These are phyloP conservation scores for Hygrophila difformis DNA, from an alignment of 257 asterid species.

Conservation along the genomic window DNA sequence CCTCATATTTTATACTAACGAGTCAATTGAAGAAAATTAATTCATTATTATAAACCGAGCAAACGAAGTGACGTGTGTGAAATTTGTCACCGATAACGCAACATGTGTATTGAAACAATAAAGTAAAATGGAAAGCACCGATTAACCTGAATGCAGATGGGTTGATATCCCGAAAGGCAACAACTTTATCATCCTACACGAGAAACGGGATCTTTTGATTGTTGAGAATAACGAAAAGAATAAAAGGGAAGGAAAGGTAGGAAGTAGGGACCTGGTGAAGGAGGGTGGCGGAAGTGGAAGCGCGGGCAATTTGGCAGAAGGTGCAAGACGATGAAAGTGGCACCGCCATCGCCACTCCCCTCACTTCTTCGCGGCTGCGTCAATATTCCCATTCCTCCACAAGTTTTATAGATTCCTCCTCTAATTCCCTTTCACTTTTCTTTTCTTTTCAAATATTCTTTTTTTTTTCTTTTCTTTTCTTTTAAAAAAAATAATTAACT, in stretches of 20 bases:
- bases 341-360: constrained; percentile 29
- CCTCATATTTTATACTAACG: too few species aligned
- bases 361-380: constrained; percentile 8
- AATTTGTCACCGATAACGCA: too few species aligned
- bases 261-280: constrained; percentile 41
- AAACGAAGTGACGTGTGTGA: too few species aligned
- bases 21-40: too few species aligned
- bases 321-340: constrained; percentile 38
- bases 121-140: neutral
- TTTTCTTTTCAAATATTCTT: too few species aligned
- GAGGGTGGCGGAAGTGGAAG: constrained; percentile 48
- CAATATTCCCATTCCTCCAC: constrained; percentile 11
- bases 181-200: constrained; percentile 56
- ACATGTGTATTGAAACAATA: constrained; percentile 1
- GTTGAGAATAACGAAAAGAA: too few species aligned
- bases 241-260: neutral
- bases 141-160: constrained; percentile 68
- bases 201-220: too few species aligned
- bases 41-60: too few species aligned
- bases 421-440: too few species aligned
- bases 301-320: constrained; percentile 66
- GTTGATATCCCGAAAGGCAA: constrained; percentile 72
- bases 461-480: too few species aligned
- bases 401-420: too few species aligned
- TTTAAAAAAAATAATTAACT: too few species aligned